These are phyloP conservation scores for Casuarina cunninghamiana DNA, from an alignment of 306 rosid genomes.

Conservation along the genomic window DNA sequence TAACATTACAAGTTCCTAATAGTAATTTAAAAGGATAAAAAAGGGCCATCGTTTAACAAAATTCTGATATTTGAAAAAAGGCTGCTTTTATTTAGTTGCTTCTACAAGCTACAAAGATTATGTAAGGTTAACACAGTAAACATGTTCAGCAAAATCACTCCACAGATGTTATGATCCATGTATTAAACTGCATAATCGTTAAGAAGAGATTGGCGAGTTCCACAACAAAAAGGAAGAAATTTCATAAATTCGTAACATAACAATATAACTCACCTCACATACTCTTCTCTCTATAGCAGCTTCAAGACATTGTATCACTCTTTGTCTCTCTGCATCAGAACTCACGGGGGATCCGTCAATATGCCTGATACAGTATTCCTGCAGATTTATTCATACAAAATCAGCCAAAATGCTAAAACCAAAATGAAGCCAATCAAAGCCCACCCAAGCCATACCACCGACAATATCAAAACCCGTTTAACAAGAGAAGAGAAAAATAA, in stretches of 20 bases:
- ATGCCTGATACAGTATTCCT: constrained; percentile 93
- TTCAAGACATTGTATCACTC: constrained; percentile 91
- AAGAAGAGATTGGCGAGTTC: background rate
- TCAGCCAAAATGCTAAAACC: constrained; percentile 29
- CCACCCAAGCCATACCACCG: background rate
- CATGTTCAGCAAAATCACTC: background rate
- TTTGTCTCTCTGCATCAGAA: constrained; percentile 93
- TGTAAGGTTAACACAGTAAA: background rate
- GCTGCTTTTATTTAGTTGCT: background rate
- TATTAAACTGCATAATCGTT: background rate
- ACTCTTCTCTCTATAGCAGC: constrained; percentile 97
- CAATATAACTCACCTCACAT: constrained; percentile 58
- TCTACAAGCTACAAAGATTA: background rate
- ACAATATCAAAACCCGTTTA: background rate
- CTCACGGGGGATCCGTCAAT: constrained; percentile 95
- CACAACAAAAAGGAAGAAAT: constrained; percentile 14
- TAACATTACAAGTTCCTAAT: too few relatives aligned
- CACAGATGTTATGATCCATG: background rate
- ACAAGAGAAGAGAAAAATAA: constrained; percentile 13
- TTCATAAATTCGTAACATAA: constrained; percentile 4
- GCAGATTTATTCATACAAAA: constrained; percentile 30
- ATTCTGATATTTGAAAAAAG: background rate
- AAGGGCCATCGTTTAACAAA: too few relatives aligned
- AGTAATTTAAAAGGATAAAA: too few relatives aligned
- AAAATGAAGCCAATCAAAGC: constrained; percentile 1